Evolutionary conservation across 768 basidiomycete genomes (phyloP).

Genomic region (Suillus brevipes): DNA sequence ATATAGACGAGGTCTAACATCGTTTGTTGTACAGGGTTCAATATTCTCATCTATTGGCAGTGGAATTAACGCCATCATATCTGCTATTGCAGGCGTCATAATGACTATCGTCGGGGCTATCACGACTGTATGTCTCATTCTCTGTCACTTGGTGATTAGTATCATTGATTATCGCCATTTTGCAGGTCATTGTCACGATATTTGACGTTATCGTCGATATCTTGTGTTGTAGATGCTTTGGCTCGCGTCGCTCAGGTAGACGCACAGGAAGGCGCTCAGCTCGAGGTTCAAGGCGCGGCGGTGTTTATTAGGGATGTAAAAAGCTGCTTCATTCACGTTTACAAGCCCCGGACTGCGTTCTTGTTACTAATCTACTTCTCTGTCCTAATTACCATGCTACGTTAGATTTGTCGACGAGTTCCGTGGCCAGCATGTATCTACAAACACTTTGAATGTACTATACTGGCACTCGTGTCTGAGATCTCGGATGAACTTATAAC

Average conservation of each 20-base stretch:
- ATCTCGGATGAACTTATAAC: not conserved
- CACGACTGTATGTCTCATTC: slow-evolving; percentile 47
- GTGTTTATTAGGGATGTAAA: not conserved
- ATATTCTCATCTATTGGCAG: slow-evolving; percentile 65
- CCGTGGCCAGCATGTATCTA: not conserved
- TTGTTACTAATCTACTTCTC: not conserved
- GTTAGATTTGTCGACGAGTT: not conserved
- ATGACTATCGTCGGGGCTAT: slow-evolving; percentile 63
- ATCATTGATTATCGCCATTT: not conserved
- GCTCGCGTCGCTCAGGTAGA: not conserved
- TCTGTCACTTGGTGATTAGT: not conserved
- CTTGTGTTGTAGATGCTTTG: slow-evolving; percentile 10
- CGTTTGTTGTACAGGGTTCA: slow-evolving; percentile 44
- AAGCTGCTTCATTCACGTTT: not conserved
- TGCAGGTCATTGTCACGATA: slow-evolving; percentile 64
- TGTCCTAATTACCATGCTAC: not conserved
- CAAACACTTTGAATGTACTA: not conserved
- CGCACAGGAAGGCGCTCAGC: not conserved
- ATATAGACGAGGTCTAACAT: not conserved
- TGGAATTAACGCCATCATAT: slow-evolving; percentile 59
- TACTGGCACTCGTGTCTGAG: not conserved
- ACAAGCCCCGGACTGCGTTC: not conserved
- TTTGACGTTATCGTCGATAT: slow-evolving; percentile 38
- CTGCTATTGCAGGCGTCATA: slow-evolving; percentile 57
- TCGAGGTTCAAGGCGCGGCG: not conserved